Evolutionary conservation across 2,329 filamentous ascomycete species (phyloP).

Genomic region (Lasiodiplodia hormozganensis): DNA sequence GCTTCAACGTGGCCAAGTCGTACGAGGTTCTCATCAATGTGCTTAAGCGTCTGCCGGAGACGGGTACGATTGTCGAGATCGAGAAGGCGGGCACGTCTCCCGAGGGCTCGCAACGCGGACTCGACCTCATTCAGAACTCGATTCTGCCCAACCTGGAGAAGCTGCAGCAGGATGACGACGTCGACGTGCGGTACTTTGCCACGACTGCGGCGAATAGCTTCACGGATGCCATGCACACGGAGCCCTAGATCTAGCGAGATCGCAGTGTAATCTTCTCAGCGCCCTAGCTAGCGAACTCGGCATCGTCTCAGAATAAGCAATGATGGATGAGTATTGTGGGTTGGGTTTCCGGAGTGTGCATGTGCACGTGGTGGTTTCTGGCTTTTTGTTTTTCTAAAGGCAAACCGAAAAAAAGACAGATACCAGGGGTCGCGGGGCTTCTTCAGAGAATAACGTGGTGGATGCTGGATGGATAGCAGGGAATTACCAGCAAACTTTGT

Average conservation of each 20-base stretch:
- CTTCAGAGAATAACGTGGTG: constrained; percentile 12
- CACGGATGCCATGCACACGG: constrained; percentile 48
- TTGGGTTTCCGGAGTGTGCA: constrained; percentile 8
- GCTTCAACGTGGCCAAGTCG: constrained; percentile 99
- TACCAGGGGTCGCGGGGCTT: constrained; percentile 10
- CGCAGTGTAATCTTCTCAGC: constrained; percentile 1
- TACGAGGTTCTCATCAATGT: constrained; percentile 89
- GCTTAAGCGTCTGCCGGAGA: constrained; percentile 87
- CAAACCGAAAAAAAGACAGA: constrained; percentile 21
- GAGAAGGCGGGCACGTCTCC: constrained; percentile 75
- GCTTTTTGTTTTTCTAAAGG: constrained; percentile 19
- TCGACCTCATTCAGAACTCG: constrained; percentile 82
- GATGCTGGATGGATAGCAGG: constrained; percentile 14
- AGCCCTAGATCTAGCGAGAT: constrained; percentile 32
- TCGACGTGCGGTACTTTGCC: constrained; percentile 97
- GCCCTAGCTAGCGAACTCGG: constrained; percentile 16
- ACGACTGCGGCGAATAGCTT: constrained; percentile 77
- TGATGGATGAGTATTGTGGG: constrained; percentile 15
- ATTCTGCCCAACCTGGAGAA: constrained; percentile 92
- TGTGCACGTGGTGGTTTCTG: constrained; percentile 21
- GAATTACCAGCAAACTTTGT: constrained; percentile 18
- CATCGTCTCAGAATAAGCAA: constrained; percentile 21
- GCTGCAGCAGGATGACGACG: constrained; percentile 95
- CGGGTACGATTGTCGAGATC: constrained; percentile 83
- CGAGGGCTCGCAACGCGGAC: constrained; percentile 71